Conservation (phyloP, 2,329 filamentous ascomycete species). For the Calonectria henricotiae region DNA sequence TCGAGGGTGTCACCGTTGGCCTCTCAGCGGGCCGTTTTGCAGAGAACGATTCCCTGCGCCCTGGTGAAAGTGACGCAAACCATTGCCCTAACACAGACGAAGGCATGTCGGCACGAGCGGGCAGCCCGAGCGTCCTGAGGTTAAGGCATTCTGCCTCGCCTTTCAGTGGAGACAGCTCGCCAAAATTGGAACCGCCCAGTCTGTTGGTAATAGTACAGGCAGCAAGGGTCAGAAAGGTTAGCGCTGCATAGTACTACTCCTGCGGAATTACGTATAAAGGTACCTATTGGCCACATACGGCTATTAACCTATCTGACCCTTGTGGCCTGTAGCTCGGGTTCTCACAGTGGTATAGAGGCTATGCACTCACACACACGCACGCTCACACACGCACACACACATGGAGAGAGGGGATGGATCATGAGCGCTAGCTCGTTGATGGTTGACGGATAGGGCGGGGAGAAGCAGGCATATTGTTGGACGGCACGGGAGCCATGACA, state of each 20-base stretch:
- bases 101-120: slow-evolving; percentile 33
- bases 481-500: slow-evolving; percentile 18
- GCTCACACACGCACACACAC: neutral
- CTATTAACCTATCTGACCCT: too few relatives aligned
- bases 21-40: slow-evolving; percentile 32
- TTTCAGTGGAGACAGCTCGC: slow-evolving; percentile 21
- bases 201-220: neutral
- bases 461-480: neutral
- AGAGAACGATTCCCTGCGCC: slow-evolving; percentile 29
- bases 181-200: slow-evolving; percentile 21
- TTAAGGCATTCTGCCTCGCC: slow-evolving; percentile 18
- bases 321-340: neutral
- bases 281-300: too few relatives aligned
- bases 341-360: slow-evolving; percentile 16
- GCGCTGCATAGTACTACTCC: too few relatives aligned
- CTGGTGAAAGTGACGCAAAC: slow-evolving; percentile 25
- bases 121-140: slow-evolving; percentile 33
- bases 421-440: slow-evolving; percentile 3
- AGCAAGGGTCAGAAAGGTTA: too few relatives aligned
- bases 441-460: slow-evolving; percentile 13
- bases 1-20: slow-evolving; percentile 12
- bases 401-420: neutral
- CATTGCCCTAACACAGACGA: slow-evolving; percentile 12
- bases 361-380: neutral
- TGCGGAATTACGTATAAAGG: too few relatives aligned